These are phyloP conservation scores for Apiospora phragmitis DNA, from an alignment of 2,329 filamentous ascomycete genomes.

Conservation along the genomic window DNA sequence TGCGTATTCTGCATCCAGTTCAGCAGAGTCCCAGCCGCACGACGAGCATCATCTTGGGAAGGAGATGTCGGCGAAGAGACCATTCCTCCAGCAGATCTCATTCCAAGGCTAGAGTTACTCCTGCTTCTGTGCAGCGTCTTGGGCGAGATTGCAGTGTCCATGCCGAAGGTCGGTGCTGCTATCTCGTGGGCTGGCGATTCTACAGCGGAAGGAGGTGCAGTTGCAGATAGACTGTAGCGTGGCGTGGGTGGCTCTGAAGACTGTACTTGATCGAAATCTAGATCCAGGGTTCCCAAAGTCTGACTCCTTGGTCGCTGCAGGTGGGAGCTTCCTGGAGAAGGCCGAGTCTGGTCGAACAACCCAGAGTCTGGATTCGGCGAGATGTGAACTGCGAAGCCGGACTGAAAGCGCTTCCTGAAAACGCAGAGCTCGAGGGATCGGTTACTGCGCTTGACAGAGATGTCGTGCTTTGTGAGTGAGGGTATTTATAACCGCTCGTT, in stretches of 20 bases:
- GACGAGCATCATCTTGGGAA: conserved; percentile 78
- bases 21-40: conserved; percentile 79
- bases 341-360: conserved; percentile 55
- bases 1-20: conserved; percentile 74
- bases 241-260: conserved; percentile 49
- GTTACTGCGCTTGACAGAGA: conserved; percentile 69
- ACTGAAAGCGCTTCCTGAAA: conserved; percentile 71
- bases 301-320: conserved; percentile 81
- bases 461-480: conserved; percentile 66
- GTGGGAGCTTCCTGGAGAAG: conserved; percentile 44
- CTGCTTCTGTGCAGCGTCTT: conserved; percentile 51
- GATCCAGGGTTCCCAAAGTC: conserved; percentile 75
- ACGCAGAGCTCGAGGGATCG: conserved; percentile 63
- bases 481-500: conserved; percentile 53
- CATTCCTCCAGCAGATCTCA: conserved; percentile 35
- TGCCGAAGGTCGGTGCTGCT: conserved; percentile 39
- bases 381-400: conserved; percentile 71
- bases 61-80: conserved; percentile 62
- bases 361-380: conserved; percentile 72
- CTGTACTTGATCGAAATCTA: conserved; percentile 54
- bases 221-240: conserved; percentile 47
- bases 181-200: conserved; percentile 53
- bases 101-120: conserved; percentile 49
- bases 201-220: conserved; percentile 51
- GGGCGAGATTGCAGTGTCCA: conserved; percentile 47